Evolutionary conservation across 371 early-diverging fungal genomes (phyloP).

Genomic region (Catenaria anguillulae): DNA sequence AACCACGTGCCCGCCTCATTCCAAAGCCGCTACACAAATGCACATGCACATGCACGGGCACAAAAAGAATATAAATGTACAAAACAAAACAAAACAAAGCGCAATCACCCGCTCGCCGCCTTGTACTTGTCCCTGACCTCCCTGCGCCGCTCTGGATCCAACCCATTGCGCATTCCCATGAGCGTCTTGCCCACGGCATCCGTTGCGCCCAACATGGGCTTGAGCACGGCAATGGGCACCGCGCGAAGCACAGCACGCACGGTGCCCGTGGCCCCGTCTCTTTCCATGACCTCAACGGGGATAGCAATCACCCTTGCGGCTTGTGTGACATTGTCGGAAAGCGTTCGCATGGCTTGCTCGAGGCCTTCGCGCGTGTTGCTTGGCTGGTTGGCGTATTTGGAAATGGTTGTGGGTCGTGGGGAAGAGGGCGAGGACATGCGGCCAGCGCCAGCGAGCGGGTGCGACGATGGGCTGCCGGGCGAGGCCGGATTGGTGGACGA

Average conservation of each 20-base stretch:
- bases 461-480: background rate
- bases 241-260: conserved; percentile 69
- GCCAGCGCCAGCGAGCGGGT: background rate
- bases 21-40: too few species aligned
- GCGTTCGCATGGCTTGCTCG: conserved; percentile 56
- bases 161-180: conserved; percentile 70
- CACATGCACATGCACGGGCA: too few species aligned
- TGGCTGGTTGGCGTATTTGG: conserved; percentile 74
- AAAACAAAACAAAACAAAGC: too few species aligned
- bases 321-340: conserved; percentile 55
- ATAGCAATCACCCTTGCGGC: conserved; percentile 82
- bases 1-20: too few species aligned
- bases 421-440: background rate
- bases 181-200: conserved; percentile 85
- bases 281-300: conserved; percentile 65
- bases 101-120: too few species aligned
- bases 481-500: too few species aligned
- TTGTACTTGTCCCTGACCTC: conserved; percentile 53
- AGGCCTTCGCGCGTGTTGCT: conserved; percentile 70
- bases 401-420: conserved; percentile 18
- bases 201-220: conserved; percentile 89
- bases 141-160: conserved; percentile 62
- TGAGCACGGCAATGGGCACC: conserved; percentile 84
- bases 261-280: conserved; percentile 38
- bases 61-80: too few species aligned